A percentile compares a stretch with the other conserved stretches of the same genome.
phyloP scores from a whole-genome alignment of 768 basidiomycete genomes.

The Grammothele lineata region DNA sequence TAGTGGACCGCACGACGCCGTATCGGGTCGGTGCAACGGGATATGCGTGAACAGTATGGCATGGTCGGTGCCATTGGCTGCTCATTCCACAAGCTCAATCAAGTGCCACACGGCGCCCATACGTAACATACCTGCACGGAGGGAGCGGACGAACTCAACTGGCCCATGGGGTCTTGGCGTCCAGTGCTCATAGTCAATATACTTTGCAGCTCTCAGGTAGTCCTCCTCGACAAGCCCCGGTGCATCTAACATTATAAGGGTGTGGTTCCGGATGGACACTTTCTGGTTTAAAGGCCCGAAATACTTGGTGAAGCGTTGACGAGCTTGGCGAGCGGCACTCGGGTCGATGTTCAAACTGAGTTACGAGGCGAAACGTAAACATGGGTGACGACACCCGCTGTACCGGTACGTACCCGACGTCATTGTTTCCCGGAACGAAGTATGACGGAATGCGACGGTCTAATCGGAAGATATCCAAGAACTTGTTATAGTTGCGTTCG shows the following conservation, averaged over 20 bases:
- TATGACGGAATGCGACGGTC: slow-evolving; percentile 46
- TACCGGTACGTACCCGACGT: slow-evolving; percentile 53
- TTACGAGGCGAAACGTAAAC: not conserved
- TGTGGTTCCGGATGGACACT: slow-evolving; percentile 62
- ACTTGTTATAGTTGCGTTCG: slow-evolving; percentile 58
- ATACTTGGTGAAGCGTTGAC: slow-evolving; percentile 50
- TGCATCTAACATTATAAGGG: slow-evolving; percentile 68
- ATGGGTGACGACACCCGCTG: not conserved
- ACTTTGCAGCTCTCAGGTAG: slow-evolving; percentile 54
- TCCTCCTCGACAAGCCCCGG: slow-evolving; percentile 83
- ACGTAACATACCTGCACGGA: slow-evolving; percentile 37
- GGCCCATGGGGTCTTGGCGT: slow-evolving; percentile 47
- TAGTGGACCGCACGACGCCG: slow-evolving; percentile 70
- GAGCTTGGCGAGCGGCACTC: slow-evolving; percentile 31
- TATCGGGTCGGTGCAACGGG: slow-evolving; percentile 73
- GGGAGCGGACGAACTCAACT: slow-evolving; percentile 54
- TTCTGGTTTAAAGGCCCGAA: slow-evolving; percentile 71
- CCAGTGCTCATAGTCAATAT: slow-evolving; percentile 53
- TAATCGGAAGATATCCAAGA: slow-evolving; percentile 62
- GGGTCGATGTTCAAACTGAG: slow-evolving; percentile 19
- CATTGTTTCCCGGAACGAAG: slow-evolving; percentile 88
- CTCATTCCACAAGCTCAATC: not conserved
- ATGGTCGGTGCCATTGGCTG: slow-evolving; percentile 21
- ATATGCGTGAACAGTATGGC: slow-evolving; percentile 81
- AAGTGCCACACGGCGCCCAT: not conserved